Base-by-base conservation (phyloP, 129 eudicot genomes). In the Scalesia atractyloides region DNA sequence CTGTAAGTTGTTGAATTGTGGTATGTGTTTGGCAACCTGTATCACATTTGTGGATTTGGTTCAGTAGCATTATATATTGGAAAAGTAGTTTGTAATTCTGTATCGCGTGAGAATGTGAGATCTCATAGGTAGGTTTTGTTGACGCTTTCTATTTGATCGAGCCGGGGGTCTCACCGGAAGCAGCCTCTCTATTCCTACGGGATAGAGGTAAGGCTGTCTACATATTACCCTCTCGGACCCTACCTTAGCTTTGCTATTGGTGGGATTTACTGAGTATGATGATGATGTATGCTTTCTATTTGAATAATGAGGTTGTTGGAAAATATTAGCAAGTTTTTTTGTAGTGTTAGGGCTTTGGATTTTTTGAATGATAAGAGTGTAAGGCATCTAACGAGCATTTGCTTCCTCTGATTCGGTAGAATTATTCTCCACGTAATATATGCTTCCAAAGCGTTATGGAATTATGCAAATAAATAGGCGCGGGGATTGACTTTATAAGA, bases 301-400 rank as follows among this genome's bases (percentile, higher is more conserved):
- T 16, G 54, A n/a, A n/a, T 30, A n/a, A 49, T 30, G 73, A 49
- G 34, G 14, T 19, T 13, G 26, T 16, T 30, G 48, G 48, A 61
- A 48, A 5, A 48, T 30, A 13, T 39, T 57, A 24, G 67, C 18
- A 5, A 30, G 56, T 5, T 52, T 52, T 52, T 24, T 24, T 24
- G 24, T 52, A 7, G 59, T 11, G 8, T 2, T 64, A 18, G 51
- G 72, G 52, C 17, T 66, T 75, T 61, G 69, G 13, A 16, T 26
- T 54, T 5, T 64, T 61, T 34, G 18, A 72, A 57, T 58, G 12
- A 46, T 61, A 30, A 64, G 26, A 63, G 41, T 11, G 51, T 19
- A 12, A 39, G 78, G 15, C 50, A 9, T 65, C 10, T 19, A 34
- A 53, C 51, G 7, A 54, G 12, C 26, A 34, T 72, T 36, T 19